These are phyloP conservation scores for Scortechinia acanthostroma DNA, from an alignment of 2,329 filamentous ascomycete species.

Conservation along the genomic window DNA sequence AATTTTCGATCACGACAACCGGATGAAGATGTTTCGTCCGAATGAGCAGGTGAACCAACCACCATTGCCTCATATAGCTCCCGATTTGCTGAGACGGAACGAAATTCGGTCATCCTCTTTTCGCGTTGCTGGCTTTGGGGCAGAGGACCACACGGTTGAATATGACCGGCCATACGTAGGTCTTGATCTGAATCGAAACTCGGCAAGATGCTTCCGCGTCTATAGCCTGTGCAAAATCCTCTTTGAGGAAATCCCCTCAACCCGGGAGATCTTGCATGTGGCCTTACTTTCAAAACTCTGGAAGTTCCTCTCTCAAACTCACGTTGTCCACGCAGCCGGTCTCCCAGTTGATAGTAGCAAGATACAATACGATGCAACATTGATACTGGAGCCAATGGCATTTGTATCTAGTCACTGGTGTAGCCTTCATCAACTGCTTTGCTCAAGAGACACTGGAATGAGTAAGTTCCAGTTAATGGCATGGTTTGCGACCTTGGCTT, in stretches of 20 bases:
- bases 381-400: background rate
- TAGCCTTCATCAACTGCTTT: slow-evolving; percentile 3
- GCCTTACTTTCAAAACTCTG: background rate
- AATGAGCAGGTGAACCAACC: slow-evolving; percentile 4
- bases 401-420: background rate
- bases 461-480: slow-evolving; percentile 16
- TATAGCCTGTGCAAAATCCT: background rate
- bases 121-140: slow-evolving; percentile 22
- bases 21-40: slow-evolving; percentile 17
- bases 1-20: slow-evolving; percentile 22
- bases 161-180: slow-evolving; percentile 20
- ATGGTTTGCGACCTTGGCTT: slow-evolving; percentile 16
- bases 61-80: slow-evolving; percentile 4
- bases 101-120: slow-evolving; percentile 19
- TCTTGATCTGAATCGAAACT: slow-evolving; percentile 14
- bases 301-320: background rate
- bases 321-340: background rate
- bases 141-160: slow-evolving; percentile 18
- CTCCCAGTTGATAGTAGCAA: background rate
- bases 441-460: slow-evolving; percentile 5
- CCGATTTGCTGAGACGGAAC: slow-evolving; percentile 13
- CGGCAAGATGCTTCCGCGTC: background rate
- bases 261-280: background rate
- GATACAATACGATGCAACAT: background rate
- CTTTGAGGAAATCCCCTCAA: background rate